Percentiles rank a stretch among this genome's conserved stretches.
Conservation (phyloP, 164 flowering plant genomes). For the Berberis vulgaris region DNA sequence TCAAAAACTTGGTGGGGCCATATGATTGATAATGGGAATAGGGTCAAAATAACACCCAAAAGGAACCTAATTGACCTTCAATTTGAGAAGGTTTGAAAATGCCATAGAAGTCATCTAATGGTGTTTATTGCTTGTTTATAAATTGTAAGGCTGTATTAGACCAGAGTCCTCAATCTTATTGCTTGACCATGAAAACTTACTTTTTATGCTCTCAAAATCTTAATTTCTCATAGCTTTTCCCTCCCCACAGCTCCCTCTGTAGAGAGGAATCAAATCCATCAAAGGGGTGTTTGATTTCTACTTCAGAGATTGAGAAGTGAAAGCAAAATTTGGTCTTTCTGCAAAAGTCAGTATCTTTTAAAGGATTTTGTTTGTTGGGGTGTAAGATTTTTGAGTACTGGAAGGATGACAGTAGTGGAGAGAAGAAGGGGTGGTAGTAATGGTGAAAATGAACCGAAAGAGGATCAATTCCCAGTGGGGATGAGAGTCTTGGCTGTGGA, state of each 20-base stretch:
- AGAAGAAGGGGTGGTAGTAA: background rate
- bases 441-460: slow-evolving; percentile 18
- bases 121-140: background rate
- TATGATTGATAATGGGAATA: background rate
- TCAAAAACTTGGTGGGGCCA: slow-evolving; percentile 1
- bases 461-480: slow-evolving; percentile 43
- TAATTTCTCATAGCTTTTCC: background rate
- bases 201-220: background rate
- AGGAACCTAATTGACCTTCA: slow-evolving; percentile 2
- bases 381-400: background rate
- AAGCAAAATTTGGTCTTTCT: background rate
- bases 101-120: background rate
- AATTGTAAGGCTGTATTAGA: background rate
- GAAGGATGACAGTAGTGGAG: slow-evolving; percentile 33
- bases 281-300: background rate
- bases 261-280: background rate
- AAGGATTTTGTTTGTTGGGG: background rate
- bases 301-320: background rate
- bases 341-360: background rate
- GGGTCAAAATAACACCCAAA: background rate
- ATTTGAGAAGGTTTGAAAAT: background rate
- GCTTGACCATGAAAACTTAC: background rate
- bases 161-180: background rate
- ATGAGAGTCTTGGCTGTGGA: slow-evolving; percentile 66
- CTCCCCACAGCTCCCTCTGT: background rate